A percentile compares a stretch with the other conserved stretches of the same genome.
Conservation (phyloP, 2,329 filamentous ascomycete genomes). For the Shiraia sp. region DNA sequence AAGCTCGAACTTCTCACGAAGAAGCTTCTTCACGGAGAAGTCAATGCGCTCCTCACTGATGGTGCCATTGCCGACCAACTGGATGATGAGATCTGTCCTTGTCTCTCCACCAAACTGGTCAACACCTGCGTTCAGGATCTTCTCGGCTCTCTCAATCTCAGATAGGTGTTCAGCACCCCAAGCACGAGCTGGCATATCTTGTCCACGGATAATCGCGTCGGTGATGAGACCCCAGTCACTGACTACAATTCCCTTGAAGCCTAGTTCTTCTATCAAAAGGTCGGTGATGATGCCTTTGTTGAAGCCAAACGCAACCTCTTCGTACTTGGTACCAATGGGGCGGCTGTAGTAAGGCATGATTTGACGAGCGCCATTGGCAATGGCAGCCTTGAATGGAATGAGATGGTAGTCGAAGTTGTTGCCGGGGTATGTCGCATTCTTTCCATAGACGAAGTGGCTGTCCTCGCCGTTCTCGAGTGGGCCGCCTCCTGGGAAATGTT, state of each 20-base stretch:
- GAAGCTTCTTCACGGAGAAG: constrained; percentile 50
- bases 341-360: constrained; percentile 59
- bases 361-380: constrained; percentile 54
- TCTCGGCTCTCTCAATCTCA: constrained; percentile 48
- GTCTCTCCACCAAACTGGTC: constrained; percentile 59
- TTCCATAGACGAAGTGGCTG: constrained; percentile 58
- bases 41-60: constrained; percentile 52
- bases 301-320: constrained; percentile 56
- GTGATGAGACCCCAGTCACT: constrained; percentile 60
- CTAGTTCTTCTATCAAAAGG: constrained; percentile 52
- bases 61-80: constrained; percentile 50
- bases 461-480: constrained; percentile 56
- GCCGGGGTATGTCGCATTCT: constrained; percentile 56
- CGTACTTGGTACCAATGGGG: constrained; percentile 53
- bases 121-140: constrained; percentile 55
- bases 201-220: constrained; percentile 47
- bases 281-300: constrained; percentile 57
- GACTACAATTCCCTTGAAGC: constrained; percentile 57
- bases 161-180: constrained; percentile 56
- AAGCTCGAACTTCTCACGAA: constrained; percentile 56
- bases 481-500: constrained; percentile 59
- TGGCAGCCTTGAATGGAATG: constrained; percentile 56
- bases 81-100: constrained; percentile 53
- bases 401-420: constrained; percentile 57
- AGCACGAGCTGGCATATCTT: constrained; percentile 53